Conservation (phyloP, 163 green algal species). For the Picocystis sp. region DNA sequence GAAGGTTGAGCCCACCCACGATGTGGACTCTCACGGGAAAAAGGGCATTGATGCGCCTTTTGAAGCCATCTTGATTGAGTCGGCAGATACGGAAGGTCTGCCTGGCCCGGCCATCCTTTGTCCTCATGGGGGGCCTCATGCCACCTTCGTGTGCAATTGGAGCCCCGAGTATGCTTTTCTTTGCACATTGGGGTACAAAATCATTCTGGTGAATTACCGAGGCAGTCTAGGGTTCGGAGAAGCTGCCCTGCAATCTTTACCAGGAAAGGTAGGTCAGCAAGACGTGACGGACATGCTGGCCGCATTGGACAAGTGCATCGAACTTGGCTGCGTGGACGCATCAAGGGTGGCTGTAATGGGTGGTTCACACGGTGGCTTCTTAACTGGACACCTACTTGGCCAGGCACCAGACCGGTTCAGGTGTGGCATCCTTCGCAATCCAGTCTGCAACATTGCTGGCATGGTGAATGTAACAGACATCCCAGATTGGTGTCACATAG, state of each 20-base stretch:
- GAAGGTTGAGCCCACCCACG: neutral
- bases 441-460: slow-evolving; percentile 63
- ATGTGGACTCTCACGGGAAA: neutral
- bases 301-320: slow-evolving; percentile 37
- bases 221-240: slow-evolving; percentile 66
- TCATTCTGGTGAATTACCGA: slow-evolving; percentile 30
- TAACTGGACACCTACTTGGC: slow-evolving; percentile 62
- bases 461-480: slow-evolving; percentile 71
- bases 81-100: neutral
- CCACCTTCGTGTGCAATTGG: slow-evolving; percentile 39
- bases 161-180: slow-evolving; percentile 49
- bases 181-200: slow-evolving; percentile 38
- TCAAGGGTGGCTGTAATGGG: slow-evolving; percentile 53
- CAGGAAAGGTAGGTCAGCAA: slow-evolving; percentile 40
- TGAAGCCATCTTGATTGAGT: slow-evolving; percentile 2
- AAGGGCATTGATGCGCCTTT: neutral
- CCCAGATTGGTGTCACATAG: slow-evolving; percentile 78
- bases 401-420: slow-evolving; percentile 57
- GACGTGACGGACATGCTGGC: slow-evolving; percentile 79
- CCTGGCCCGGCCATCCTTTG: slow-evolving; percentile 41
- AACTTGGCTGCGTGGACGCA: slow-evolving; percentile 34
- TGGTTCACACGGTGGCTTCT: slow-evolving; percentile 79
- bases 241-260: slow-evolving; percentile 52
- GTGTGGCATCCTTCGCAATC: slow-evolving; percentile 67
- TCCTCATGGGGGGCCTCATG: slow-evolving; percentile 77